Evolutionary conservation across 2,329 filamentous ascomycete genomes (phyloP).

Genomic region (Aspergillus ochraceus): DNA sequence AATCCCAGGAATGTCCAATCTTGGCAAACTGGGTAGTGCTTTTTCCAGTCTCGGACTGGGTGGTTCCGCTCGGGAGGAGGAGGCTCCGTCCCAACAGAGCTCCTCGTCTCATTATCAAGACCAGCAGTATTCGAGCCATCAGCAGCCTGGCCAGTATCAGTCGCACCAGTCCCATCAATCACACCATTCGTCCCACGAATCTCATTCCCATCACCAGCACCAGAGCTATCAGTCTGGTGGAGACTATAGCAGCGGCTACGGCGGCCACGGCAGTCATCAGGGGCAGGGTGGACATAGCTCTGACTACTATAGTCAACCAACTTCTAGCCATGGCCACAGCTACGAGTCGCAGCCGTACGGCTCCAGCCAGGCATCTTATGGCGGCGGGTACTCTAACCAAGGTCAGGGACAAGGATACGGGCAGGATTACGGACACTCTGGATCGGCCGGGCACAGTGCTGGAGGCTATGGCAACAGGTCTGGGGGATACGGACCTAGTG

Average conservation of each 20-base stretch:
- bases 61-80: conserved; percentile 23
- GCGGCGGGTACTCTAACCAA: background rate
- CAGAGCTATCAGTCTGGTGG: conserved; percentile 4
- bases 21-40: conserved; percentile 35
- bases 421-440: background rate
- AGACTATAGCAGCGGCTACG: background rate
- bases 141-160: conserved; percentile 6
- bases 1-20: conserved; percentile 40
- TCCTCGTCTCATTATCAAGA: conserved; percentile 1
- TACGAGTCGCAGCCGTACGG: conserved; percentile 6
- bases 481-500: background rate
- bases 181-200: conserved; percentile 5
- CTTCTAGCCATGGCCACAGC: conserved; percentile 4
- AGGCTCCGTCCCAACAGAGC: conserved; percentile 3
- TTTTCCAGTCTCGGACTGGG: conserved; percentile 32
- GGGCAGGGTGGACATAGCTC: conserved; percentile 2
- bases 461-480: background rate
- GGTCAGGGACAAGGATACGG: background rate
- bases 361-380: conserved; percentile 4
- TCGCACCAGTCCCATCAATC: conserved; percentile 7
- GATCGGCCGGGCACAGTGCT: background rate
- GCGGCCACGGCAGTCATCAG: background rate
- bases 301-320: conserved; percentile 6
- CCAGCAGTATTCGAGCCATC: background rate
- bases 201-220: conserved; percentile 1